A percentile compares a stretch with the other conserved stretches of the same genome.
These are phyloP conservation scores for Misopates orontium DNA, from an alignment of 257 asterid species.

Conservation along the genomic window DNA sequence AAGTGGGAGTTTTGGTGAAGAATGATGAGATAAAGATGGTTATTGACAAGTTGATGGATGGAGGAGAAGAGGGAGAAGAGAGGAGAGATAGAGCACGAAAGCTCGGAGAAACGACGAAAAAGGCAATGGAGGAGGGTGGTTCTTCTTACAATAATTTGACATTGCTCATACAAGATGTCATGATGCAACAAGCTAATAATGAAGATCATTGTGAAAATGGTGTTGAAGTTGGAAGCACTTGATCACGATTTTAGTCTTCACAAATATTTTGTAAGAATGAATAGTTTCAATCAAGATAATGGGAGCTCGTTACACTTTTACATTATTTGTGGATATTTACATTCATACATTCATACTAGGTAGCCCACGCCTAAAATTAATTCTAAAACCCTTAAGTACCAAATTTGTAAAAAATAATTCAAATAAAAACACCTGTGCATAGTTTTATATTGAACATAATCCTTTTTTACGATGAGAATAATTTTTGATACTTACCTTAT, in stretches of 20 bases:
- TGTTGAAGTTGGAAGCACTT: background rate
- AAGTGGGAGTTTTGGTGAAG: slow-evolving; percentile 15
- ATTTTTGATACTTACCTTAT: no score
- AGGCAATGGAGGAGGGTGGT: slow-evolving; percentile 31
- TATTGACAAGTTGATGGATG: slow-evolving; percentile 35
- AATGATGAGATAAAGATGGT: slow-evolving; percentile 18
- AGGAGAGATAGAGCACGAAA: slow-evolving; percentile 27
- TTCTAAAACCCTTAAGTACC: no score
- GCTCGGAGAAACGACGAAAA: slow-evolving; percentile 30
- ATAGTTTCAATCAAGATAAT: no score
- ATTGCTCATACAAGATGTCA: slow-evolving; percentile 27
- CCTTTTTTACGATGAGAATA: no score
- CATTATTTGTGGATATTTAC: no score
- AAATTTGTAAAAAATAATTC: no score
- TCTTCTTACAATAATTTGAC: slow-evolving; percentile 30
- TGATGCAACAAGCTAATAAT: background rate
- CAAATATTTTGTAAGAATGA: no score
- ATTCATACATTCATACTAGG: no score
- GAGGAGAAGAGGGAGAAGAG: slow-evolving; percentile 32
- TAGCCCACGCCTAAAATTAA: no score
- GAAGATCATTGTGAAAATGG: slow-evolving; percentile 10
- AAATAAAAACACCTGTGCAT: no score
- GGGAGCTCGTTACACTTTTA: no score
- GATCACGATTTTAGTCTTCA: background rate
- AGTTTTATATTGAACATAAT: no score